These are phyloP conservation scores for Melastoma malabathricum DNA, from an alignment of 345 rosid species.

Conservation along the genomic window DNA sequence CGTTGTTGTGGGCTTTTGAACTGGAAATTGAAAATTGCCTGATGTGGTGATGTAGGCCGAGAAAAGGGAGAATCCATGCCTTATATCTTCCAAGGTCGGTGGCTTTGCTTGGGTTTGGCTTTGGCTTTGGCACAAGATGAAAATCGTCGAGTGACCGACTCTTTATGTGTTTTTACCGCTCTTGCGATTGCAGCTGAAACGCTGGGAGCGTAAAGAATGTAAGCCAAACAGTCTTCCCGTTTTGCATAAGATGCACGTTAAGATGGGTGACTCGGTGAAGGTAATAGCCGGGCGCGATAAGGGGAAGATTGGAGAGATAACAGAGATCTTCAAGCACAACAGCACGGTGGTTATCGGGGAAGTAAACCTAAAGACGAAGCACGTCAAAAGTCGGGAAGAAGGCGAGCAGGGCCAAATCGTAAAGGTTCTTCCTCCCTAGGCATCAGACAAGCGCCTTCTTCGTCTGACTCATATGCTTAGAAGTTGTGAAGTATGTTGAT, in stretches of 20 bases:
- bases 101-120: constrained; percentile 3
- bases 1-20: too few relatives aligned
- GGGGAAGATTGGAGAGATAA: constrained; percentile 75
- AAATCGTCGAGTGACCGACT: not conserved
- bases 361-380: constrained; percentile 86
- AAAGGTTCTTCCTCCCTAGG: constrained; percentile 33
- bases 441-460: constrained; percentile 1
- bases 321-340: constrained; percentile 60
- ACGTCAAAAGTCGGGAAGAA: constrained; percentile 77
- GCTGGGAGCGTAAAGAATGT: constrained; percentile 83
- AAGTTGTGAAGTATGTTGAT: constrained; percentile 3
- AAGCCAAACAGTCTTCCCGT: constrained; percentile 87
- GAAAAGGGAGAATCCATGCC: constrained; percentile 42
- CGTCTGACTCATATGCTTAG: not conserved
- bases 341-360: constrained; percentile 63
- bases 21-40: not conserved
- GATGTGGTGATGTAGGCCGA: constrained; percentile 33
- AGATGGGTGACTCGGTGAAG: constrained; percentile 76
- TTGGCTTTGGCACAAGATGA: not conserved
- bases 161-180: not conserved
- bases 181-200: constrained; percentile 45
- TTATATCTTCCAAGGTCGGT: constrained; percentile 44
- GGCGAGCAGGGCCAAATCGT: constrained; percentile 77
- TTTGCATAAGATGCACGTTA: constrained; percentile 85
- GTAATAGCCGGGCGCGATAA: constrained; percentile 74